A percentile compares a stretch with the other conserved stretches of the same genome.
These are phyloP conservation scores for Spiraea crenata DNA, from an alignment of 331 rosid genomes.

Conservation along the genomic window DNA sequence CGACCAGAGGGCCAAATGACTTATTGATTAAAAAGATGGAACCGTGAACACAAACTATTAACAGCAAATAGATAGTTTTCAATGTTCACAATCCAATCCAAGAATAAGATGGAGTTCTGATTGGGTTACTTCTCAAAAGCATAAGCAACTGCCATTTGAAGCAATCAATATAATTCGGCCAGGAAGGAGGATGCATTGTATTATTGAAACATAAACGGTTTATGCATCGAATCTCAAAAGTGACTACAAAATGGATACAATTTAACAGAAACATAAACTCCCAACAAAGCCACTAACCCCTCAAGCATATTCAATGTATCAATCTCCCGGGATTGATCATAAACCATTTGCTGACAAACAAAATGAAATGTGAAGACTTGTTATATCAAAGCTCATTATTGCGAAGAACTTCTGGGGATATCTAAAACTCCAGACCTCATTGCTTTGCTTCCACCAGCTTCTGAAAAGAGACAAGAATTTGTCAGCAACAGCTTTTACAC, in stretches of 20 bases:
- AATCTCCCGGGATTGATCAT: slow-evolving; percentile 31
- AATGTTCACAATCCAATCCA: not conserved
- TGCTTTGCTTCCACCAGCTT: slow-evolving; percentile 49
- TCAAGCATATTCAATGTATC: slow-evolving; percentile 22
- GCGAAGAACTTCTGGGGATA: slow-evolving; percentile 27
- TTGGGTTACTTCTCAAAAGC: not conserved
- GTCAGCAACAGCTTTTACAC: slow-evolving; percentile 24
- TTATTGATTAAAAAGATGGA: no score
- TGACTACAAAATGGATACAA: slow-evolving; percentile 23
- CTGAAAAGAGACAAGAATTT: slow-evolving; percentile 45
- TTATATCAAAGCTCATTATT: slow-evolving; percentile 51
- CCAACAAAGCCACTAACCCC: slow-evolving; percentile 28
- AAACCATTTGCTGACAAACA: slow-evolving; percentile 35
- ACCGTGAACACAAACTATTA: no score
- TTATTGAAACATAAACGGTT: slow-evolving; percentile 10
- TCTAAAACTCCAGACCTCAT: slow-evolving; percentile 38
- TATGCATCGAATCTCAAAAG: slow-evolving; percentile 3
- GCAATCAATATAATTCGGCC: not conserved
- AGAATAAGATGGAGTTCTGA: not conserved
- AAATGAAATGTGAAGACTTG: slow-evolving; percentile 22
- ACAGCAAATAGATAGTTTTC: no score
- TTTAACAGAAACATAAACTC: slow-evolving; percentile 18
- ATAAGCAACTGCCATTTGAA: not conserved
- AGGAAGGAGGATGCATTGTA: not conserved
- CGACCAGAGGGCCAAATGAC: no score